These are phyloP conservation scores for Penicillium thymicola DNA, from an alignment of 2,329 filamentous ascomycete species.

Conservation along the genomic window DNA sequence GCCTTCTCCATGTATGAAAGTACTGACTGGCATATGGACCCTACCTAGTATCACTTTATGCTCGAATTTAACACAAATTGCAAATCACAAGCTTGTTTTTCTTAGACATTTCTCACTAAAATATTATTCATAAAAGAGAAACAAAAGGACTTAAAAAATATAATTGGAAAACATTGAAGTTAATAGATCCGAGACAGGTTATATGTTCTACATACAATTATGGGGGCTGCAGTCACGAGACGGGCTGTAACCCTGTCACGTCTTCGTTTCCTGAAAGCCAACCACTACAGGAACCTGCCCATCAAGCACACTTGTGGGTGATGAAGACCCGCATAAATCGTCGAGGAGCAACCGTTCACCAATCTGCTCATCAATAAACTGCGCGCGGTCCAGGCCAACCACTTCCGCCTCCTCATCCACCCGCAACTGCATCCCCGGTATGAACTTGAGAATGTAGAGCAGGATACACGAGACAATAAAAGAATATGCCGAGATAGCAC, in stretches of 20 bases:
- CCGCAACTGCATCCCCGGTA: slow-evolving; percentile 53
- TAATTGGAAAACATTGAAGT: background rate
- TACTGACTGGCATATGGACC: no score
- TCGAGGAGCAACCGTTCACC: slow-evolving; percentile 48
- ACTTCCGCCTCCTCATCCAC: slow-evolving; percentile 56
- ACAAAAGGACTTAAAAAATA: background rate
- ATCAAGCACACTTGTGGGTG: slow-evolving; percentile 12
- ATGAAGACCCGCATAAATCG: slow-evolving; percentile 11
- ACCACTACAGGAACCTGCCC: slow-evolving; percentile 1
- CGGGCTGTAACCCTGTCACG: background rate
- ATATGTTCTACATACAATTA: background rate
- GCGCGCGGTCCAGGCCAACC: slow-evolving; percentile 53
- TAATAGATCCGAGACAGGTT: background rate
- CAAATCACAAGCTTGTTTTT: background rate
- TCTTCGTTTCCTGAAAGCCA: background rate
- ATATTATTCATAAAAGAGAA: background rate
- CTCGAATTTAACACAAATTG: background rate
- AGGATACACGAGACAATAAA: slow-evolving; percentile 53
- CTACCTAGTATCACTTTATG: background rate
- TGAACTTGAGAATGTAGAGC: slow-evolving; percentile 53
- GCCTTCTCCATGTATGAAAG: no score
- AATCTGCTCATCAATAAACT: slow-evolving; percentile 58
- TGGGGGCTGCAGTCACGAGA: background rate
- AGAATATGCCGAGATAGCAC: slow-evolving; percentile 52
- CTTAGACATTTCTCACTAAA: background rate